Evolutionary conservation across 2,329 filamentous ascomycete genomes (phyloP).

Genomic region (Fonsecaea erecta): DNA sequence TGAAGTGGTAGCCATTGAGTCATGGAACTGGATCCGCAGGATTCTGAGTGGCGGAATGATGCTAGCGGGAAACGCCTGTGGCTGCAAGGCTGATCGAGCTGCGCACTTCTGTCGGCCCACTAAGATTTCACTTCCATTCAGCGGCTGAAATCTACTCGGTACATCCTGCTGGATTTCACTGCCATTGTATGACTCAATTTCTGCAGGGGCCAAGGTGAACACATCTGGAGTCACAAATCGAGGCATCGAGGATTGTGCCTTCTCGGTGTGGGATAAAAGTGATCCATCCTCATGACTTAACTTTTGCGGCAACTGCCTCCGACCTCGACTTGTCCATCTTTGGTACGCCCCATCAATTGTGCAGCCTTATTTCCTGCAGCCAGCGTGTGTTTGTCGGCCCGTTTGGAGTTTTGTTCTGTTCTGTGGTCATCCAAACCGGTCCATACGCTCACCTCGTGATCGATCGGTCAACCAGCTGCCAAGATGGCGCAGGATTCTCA

Average conservation of each 20-base stretch:
- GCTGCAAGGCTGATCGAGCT: constrained; percentile 8
- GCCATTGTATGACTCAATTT: not conserved
- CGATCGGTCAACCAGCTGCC: not conserved
- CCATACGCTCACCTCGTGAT: not conserved
- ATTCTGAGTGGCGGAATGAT: constrained; percentile 9
- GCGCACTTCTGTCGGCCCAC: not conserved
- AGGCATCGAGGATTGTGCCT: not conserved
- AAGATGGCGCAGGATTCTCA: constrained; percentile 72
- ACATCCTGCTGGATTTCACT: not conserved
- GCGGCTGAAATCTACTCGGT: not conserved
- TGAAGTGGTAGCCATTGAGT: constrained; percentile 5
- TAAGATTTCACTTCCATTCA: not conserved
- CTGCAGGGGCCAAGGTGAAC: not conserved
- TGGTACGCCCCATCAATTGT: not conserved
- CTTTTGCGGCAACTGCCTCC: not conserved
- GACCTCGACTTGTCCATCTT: not conserved
- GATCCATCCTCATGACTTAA: not conserved
- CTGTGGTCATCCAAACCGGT: not conserved
- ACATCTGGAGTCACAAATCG: not conserved
- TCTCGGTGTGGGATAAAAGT: not conserved
- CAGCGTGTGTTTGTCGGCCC: not conserved
- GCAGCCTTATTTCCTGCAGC: not conserved
- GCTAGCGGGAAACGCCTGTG: not conserved
- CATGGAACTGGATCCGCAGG: not conserved
- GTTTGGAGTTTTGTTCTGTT: not conserved